Evolutionary conservation across 257 asterid species (phyloP).

Genomic region (Solanum corneliomulleri): DNA sequence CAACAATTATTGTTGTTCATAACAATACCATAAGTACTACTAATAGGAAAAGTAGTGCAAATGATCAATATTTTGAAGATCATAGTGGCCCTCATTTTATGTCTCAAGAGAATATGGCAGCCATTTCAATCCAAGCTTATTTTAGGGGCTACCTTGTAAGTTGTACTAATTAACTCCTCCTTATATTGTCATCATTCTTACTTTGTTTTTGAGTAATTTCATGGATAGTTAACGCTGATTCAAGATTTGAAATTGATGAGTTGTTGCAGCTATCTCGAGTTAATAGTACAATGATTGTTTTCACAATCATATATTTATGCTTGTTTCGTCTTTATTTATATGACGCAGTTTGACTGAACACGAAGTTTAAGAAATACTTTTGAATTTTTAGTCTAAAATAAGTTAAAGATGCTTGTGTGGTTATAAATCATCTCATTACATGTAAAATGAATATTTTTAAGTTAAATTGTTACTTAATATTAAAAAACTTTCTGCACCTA

Average conservation of each 20-base stretch:
- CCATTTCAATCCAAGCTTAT: constrained; percentile 58
- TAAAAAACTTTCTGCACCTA: too few relatives aligned
- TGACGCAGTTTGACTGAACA: too few relatives aligned
- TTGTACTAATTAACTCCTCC: background rate
- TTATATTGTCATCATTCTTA: background rate
- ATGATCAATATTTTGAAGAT: background rate
- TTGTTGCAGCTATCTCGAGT: background rate
- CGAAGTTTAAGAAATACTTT: too few relatives aligned
- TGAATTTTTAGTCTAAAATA: too few relatives aligned
- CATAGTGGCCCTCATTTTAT: constrained; percentile 1
- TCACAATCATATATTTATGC: too few relatives aligned
- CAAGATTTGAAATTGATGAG: background rate
- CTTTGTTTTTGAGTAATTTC: background rate
- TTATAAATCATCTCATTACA: too few relatives aligned
- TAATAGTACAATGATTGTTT: background rate
- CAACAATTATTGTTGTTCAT: constrained; percentile 13
- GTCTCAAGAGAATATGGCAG: constrained; percentile 47
- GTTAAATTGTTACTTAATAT: too few relatives aligned
- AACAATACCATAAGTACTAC: constrained; percentile 12
- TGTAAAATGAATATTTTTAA: too few relatives aligned
- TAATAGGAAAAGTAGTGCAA: background rate
- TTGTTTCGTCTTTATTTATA: too few relatives aligned
- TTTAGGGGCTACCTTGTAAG: constrained; percentile 66
- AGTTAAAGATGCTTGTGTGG: too few relatives aligned
- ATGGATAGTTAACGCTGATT: background rate